phyloP scores from a whole-genome alignment of 2,329 filamentous ascomycete species.

The Nothophaeocryptopus gaeumannii region DNA sequence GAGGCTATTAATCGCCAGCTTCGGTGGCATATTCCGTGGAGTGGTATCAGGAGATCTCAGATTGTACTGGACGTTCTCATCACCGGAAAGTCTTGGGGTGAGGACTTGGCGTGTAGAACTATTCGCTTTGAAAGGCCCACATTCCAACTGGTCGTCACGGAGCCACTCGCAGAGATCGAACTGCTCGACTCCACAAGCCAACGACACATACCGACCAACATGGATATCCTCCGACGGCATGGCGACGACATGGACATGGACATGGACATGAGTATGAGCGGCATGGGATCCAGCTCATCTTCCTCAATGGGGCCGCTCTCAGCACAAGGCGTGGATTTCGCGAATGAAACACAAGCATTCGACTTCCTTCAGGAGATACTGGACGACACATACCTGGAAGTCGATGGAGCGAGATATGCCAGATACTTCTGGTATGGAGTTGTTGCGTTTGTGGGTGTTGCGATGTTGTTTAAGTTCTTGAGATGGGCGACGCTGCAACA shows the following conservation, averaged over 20 bases:
- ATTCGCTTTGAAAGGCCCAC: too few relatives aligned
- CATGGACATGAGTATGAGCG: slow-evolving; percentile 26
- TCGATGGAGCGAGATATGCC: slow-evolving; percentile 38
- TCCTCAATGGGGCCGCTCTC: slow-evolving; percentile 28
- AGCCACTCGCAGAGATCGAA: too few relatives aligned
- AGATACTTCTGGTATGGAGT: slow-evolving; percentile 42
- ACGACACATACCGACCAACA: neutral
- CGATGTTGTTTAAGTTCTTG: slow-evolving; percentile 33
- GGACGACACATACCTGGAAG: slow-evolving; percentile 37
- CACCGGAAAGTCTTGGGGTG: too few relatives aligned
- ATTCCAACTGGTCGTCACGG: too few relatives aligned
- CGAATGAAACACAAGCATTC: slow-evolving; percentile 37
- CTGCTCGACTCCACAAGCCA: neutral
- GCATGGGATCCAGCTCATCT: slow-evolving; percentile 14
- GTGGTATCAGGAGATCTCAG: too few relatives aligned
- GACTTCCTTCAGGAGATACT: slow-evolving; percentile 38
- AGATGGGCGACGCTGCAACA: slow-evolving; percentile 30
- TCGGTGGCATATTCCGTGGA: too few relatives aligned
- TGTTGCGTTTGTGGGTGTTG: slow-evolving; percentile 34
- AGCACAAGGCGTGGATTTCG: slow-evolving; percentile 38
- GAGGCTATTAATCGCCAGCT: too few relatives aligned
- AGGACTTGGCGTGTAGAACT: too few relatives aligned
- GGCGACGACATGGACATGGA: slow-evolving; percentile 12
- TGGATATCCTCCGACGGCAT: slow-evolving; percentile 7
- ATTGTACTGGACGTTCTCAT: too few relatives aligned